Base-by-base conservation (phyloP, 441 rosid genomes). In the Eutrema salsugineum region DNA sequence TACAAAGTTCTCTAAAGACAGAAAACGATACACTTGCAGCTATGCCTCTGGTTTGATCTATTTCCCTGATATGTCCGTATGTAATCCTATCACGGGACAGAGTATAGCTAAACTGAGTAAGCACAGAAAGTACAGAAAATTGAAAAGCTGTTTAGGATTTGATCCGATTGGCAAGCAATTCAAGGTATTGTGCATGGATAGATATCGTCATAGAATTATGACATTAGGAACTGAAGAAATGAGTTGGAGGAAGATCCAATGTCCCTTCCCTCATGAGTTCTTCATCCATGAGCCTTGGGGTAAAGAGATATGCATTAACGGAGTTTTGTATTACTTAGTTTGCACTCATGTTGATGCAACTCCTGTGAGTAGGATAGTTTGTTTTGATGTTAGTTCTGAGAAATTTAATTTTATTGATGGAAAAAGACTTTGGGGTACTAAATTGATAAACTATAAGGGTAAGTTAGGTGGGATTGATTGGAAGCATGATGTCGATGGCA, bases 111-210 rank as follows among this genome's bases (percentile, higher is more conserved):
- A 19, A 6, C 17, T 16, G 9, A 9, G 2, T 1, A 17, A n/a
- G n/a, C 6, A 58, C 5, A 27, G 51, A 17, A 9, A 47, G 12
- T 11, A 58, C 5, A 27, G 51, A 17, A 9, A 47, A 6, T 8
- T 8, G 11, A 3, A 6, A 7, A 42, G 10, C 22, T 61, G n/a
- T 61, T 42, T 61, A 27, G 66, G 51, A 24, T 27, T 42, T 61
- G 66, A 61, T 61, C 66, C 38, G 12, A 61, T 61, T 61, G 51
- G 11, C 36, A 42, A 42, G 22, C 50, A 61, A 15, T 61, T n/a
- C 51, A 61, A 60, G 50, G 22, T 61, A 42, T 15, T 61, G n/a
- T n/a, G n/a, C n/a, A n/a, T 61, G 51, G 33, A 6, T 48, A 20
- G 20, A 11, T 16, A 14, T 14, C 14, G 22, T 59, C 4, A 59